Evolutionary conservation across 164 flowering plant species (phyloP).

Genomic region (Umbellularia californica): DNA sequence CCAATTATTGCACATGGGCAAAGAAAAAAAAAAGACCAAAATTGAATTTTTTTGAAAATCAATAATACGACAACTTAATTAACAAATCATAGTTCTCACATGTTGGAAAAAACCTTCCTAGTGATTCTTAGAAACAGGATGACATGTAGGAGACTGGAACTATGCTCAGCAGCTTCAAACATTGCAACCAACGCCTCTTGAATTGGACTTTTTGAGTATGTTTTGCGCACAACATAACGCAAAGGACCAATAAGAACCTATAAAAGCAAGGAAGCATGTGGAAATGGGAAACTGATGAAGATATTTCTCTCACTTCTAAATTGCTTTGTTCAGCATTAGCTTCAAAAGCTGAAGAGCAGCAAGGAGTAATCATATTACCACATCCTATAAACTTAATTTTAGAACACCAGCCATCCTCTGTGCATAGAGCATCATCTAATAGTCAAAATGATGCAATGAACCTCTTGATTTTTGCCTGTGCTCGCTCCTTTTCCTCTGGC

Average conservation of each 20-base stretch:
- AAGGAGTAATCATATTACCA: neutral
- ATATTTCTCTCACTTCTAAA: neutral
- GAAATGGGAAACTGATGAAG: neutral
- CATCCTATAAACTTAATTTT: neutral
- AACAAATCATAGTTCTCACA: too few species aligned
- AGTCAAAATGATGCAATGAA: conserved; percentile 64
- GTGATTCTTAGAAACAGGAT: neutral
- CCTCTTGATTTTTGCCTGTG: conserved; percentile 64
- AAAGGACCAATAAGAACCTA: neutral
- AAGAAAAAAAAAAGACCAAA: too few species aligned
- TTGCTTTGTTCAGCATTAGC: neutral
- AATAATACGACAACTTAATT: too few species aligned
- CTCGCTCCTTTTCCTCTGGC: conserved; percentile 86
- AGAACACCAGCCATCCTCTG: neutral
- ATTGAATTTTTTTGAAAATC: too few species aligned
- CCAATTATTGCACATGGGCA: too few species aligned
- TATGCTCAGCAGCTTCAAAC: neutral
- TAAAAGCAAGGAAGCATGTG: neutral
- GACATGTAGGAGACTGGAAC: neutral
- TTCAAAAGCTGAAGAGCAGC: neutral
- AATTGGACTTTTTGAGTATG: neutral
- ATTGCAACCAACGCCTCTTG: neutral
- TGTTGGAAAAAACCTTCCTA: too few species aligned
- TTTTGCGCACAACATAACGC: neutral
- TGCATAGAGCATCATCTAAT: neutral